These are phyloP conservation scores for Xylaria sp. DNA, from an alignment of 2,329 filamentous ascomycete species.

Conservation along the genomic window DNA sequence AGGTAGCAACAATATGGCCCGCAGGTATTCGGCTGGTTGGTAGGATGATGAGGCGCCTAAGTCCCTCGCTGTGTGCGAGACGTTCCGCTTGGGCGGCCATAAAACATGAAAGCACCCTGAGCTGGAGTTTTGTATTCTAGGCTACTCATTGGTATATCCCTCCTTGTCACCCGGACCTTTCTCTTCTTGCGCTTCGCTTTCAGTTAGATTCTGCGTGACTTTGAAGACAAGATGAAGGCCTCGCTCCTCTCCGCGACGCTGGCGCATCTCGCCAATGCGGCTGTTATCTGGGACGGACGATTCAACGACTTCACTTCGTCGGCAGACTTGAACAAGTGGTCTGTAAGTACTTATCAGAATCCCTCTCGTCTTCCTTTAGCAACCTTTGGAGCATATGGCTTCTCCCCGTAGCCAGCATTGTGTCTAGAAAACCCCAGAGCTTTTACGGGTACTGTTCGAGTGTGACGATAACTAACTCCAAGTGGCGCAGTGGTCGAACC, in stretches of 20 bases:
- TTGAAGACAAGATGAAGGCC: slow-evolving; percentile 32
- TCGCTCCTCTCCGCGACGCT: slow-evolving; percentile 28
- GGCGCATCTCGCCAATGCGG: slow-evolving; percentile 44
- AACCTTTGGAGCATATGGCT: too few species aligned
- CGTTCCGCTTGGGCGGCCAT: background rate
- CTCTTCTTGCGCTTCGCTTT: background rate
- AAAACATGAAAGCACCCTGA: background rate
- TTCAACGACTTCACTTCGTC: slow-evolving; percentile 60
- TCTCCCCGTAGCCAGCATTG: too few species aligned
- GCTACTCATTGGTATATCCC: background rate
- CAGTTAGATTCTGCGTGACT: background rate
- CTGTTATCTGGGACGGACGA: slow-evolving; percentile 64
- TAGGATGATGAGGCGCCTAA: background rate
- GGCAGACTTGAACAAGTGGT: slow-evolving; percentile 62
- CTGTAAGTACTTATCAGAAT: too few species aligned
- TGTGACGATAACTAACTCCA: too few species aligned
- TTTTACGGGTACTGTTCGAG: too few species aligned
- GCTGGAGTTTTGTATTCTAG: background rate
- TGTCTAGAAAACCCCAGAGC: too few species aligned
- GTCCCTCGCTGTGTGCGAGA: background rate
- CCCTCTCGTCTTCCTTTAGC: too few species aligned
- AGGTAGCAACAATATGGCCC: background rate
- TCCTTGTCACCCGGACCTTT: background rate
- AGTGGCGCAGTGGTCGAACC: slow-evolving; percentile 68
- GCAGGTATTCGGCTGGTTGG: slow-evolving; percentile 9